Evolutionary conservation across 768 basidiomycete species (phyloP), one percentile per base, ranked within the genome.

Genomic region (Thelephora aurantiotincta): DNA sequence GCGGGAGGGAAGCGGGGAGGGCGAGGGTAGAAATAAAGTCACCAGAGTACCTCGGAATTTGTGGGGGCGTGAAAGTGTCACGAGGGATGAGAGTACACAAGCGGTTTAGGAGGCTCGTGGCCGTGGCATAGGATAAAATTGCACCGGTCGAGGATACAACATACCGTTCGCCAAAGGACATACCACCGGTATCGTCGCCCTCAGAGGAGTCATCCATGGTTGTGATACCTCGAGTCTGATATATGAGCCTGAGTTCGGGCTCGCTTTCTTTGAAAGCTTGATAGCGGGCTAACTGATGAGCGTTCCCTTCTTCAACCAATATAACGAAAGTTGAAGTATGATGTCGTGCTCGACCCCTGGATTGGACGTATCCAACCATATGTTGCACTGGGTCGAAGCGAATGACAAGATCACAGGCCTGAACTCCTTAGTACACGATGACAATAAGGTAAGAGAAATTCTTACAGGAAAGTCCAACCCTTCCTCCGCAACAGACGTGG

Each of bases 401-500:
- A 53, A 93, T 71, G 41, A 91, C 85, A 6, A 92, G 68, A 57
- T 89, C 84, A 60, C 89, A 92, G 11, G 81, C 81, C 83, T 87
- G 33, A 3, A 16, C 7, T 11, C n/a, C 9, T 41, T 14, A 16
- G 22, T 2, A 18, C 16, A 6, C 16, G 22, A 41, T 41, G 14
- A 41, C 16, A 14, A 41, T 41, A 9, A 41, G 26, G 14, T 14
- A 13, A 34, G 37, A 14, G 35, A 43, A 35, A 19, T 18, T 62
- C 74, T 47, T 57, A 83, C 82, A 19, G 82, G 83, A 65, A 94
- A 89, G 60, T 94, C 90, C 14, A 94, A 71, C 0, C 91, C 91
- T 66, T 94, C 91, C 62, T 94, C 91, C 0, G 88, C 91, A 12
- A 93, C 88, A 5, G 81, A 80, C 0, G 88, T 91, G 3, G 88